Percentiles rank a stretch among this genome's conserved stretches.
These are phyloP conservation scores for Pythium sukuiense DNA, from an alignment of 352 stramenopile genomes.

Conservation along the genomic window DNA sequence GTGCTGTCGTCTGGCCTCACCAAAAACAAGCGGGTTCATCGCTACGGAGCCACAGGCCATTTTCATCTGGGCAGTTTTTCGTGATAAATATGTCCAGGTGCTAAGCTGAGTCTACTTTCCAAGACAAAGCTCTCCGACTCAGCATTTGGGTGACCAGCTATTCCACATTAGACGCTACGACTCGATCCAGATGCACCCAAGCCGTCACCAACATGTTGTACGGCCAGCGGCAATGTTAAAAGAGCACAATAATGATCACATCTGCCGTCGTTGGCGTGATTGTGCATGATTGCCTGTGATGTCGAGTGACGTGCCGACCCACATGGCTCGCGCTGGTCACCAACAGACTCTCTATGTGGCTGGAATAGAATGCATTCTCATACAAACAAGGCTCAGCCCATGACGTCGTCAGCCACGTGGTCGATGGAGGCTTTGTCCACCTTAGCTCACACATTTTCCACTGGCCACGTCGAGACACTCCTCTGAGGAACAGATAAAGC, in stretches of 20 bases:
- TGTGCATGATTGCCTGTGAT: neutral
- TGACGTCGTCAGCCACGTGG: slow-evolving; percentile 1
- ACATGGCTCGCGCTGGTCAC: slow-evolving; percentile 1
- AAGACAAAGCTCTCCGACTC: neutral
- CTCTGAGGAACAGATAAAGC: neutral
- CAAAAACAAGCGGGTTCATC: neutral
- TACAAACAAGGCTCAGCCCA: neutral
- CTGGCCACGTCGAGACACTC: neutral
- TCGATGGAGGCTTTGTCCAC: neutral
- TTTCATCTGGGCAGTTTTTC: neutral
- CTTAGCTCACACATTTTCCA: neutral
- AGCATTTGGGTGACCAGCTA: neutral
- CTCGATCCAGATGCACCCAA: neutral
- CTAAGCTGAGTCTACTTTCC: neutral
- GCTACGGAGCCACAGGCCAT: neutral
- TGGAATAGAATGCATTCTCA: too few species aligned
- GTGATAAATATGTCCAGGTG: neutral
- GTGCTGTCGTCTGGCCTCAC: neutral
- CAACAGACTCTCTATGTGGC: neutral
- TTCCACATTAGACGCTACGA: too few species aligned
- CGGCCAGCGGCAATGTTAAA: neutral
- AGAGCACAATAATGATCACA: neutral
- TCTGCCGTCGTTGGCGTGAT: neutral
- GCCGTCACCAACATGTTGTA: neutral
- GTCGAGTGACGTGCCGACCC: neutral